A percentile compares a stretch with the other conserved stretches of the same genome.
Conservation (phyloP, 192 early-diverging fungal species). For the Gryganskiella cystojenkinii region DNA sequence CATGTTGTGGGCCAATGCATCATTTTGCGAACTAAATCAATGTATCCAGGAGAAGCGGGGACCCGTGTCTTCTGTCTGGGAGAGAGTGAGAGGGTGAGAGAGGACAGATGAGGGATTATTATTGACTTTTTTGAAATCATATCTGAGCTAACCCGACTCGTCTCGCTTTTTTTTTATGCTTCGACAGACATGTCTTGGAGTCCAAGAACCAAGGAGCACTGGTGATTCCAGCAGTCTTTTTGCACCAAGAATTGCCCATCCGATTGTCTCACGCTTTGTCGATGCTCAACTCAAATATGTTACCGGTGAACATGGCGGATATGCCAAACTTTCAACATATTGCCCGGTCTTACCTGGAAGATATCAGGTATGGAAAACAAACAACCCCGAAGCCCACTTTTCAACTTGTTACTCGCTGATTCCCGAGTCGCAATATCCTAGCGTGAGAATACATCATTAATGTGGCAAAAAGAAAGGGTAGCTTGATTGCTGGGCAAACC, state of each 20-base stretch:
- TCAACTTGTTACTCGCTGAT: no score
- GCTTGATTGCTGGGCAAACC: no score
- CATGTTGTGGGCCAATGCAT: no score
- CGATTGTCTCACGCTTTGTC: constrained; percentile 65
- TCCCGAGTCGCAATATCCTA: no score
- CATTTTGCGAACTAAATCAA: no score
- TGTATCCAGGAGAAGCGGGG: no score
- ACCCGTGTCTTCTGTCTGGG: no score
- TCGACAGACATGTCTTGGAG: constrained; percentile 29
- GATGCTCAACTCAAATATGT: constrained; percentile 56
- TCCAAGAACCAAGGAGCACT: constrained; percentile 31
- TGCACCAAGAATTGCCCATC: constrained; percentile 67
- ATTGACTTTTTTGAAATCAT: neutral
- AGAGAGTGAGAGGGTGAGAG: no score
- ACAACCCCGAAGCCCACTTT: neutral
- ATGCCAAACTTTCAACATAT: constrained; percentile 60
- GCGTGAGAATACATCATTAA: neutral
- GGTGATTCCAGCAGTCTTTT: constrained; percentile 58
- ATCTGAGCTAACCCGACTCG: neutral
- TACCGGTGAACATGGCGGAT: constrained; percentile 55
- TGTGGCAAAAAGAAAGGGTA: no score
- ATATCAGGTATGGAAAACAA: constrained; percentile 52
- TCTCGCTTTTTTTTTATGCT: neutral
- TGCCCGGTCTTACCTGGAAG: constrained; percentile 60
- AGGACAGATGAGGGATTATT: no score